phyloP scores from a whole-genome alignment of 306 rosid genomes.

The Prunus kanzakura region DNA sequence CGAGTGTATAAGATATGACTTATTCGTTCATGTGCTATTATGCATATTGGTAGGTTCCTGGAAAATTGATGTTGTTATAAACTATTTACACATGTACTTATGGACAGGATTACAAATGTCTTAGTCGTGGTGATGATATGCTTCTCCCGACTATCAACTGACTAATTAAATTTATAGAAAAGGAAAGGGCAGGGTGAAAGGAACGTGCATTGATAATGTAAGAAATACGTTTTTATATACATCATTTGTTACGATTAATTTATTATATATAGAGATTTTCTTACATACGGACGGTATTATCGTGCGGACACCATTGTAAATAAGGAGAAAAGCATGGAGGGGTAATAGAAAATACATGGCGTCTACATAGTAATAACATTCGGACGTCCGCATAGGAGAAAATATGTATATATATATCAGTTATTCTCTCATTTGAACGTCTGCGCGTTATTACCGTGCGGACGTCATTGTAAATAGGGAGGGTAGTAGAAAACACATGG shows the following conservation, averaged over 20 bases:
- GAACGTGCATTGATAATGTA: slow-evolving; percentile 34
- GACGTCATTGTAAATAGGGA: too few species aligned
- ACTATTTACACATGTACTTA: background rate
- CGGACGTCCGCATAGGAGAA: too few species aligned
- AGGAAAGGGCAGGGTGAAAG: slow-evolving; percentile 28
- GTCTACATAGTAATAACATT: too few species aligned
- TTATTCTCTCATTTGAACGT: too few species aligned
- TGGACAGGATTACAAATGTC: slow-evolving; percentile 19
- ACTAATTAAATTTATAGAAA: slow-evolving; percentile 28
- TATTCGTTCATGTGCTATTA: slow-evolving; percentile 27
- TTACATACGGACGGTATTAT: fast-evolving
- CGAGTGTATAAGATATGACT: background rate
- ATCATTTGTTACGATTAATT: too few species aligned
- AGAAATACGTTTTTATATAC: background rate
- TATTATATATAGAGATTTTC: too few species aligned
- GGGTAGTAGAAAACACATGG: too few species aligned
- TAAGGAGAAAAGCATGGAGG: too few species aligned
- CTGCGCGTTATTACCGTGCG: too few species aligned
- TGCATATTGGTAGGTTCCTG: slow-evolving; percentile 25
- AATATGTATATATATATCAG: too few species aligned
- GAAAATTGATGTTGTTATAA: slow-evolving; percentile 13
- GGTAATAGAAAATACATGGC: too few species aligned
- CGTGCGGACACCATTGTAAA: too few species aligned
- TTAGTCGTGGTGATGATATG: slow-evolving; percentile 37
- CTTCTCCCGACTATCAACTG: slow-evolving; percentile 15